Percentiles rank a stretch among this genome's conserved stretches.
Conservation (phyloP, 208 protist species). For the Leptomonas pyrrhocoris region DNA sequence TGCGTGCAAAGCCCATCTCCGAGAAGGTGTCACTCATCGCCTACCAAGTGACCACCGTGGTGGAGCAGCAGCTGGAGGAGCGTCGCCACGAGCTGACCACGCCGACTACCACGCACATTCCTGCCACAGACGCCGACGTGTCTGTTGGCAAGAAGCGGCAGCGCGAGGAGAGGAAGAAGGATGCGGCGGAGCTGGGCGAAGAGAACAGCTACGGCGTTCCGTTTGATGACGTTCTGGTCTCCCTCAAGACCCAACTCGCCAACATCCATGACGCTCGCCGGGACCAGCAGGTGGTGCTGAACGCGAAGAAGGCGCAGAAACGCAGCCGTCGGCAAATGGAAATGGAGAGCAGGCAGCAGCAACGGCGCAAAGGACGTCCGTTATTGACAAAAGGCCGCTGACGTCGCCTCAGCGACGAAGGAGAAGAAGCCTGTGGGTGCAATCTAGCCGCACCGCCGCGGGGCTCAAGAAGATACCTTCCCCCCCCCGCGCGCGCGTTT, state of each 20-base stretch:
- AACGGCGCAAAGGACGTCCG: not conserved
- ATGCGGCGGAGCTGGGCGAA: not conserved
- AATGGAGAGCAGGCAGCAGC: conserved; percentile 22
- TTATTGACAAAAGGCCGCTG: conserved; percentile 3
- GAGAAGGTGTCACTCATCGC: conserved; percentile 63
- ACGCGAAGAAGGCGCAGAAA: conserved; percentile 38
- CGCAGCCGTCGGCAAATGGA: conserved; percentile 48
- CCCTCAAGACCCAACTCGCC: conserved; percentile 38
- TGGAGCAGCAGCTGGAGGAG: conserved; percentile 78
- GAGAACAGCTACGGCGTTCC: conserved; percentile 17
- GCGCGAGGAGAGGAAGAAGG: conserved; percentile 4
- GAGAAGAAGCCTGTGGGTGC: conserved; percentile 1
- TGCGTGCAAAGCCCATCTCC: conserved; percentile 50
- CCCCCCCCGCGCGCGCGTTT: too few species aligned
- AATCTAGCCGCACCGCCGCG: conserved; percentile 1
- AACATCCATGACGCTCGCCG: conserved; percentile 33
- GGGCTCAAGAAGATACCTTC: not conserved
- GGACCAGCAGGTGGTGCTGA: conserved; percentile 37
- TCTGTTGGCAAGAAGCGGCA: conserved; percentile 23
- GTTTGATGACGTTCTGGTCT: conserved; percentile 37
- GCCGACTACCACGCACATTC: not conserved
- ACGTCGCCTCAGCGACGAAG: not conserved
- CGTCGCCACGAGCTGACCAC: conserved; percentile 44
- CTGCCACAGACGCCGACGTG: not conserved
- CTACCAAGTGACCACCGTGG: conserved; percentile 53